Conservation (phyloP, 306 rosid genomes). For the Cercis canadensis region DNA sequence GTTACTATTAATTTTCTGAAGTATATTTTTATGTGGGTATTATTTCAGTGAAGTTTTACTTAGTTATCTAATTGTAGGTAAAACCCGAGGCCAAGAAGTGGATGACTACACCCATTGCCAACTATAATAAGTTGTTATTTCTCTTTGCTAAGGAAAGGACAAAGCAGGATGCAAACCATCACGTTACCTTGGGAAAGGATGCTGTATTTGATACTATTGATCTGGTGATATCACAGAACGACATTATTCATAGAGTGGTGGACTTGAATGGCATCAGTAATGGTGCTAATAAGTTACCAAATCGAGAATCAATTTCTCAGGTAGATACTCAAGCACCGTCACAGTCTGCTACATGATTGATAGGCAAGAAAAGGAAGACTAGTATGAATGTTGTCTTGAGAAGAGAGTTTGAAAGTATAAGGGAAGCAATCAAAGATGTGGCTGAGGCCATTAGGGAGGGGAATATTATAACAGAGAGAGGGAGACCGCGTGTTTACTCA, state of each 20-base stretch:
- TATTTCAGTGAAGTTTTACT: background rate
- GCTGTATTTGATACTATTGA: slow-evolving; percentile 6
- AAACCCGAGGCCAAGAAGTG: slow-evolving; percentile 43
- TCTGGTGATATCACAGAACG: slow-evolving; percentile 24
- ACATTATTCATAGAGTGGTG: slow-evolving; percentile 25
- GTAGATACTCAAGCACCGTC: slow-evolving; percentile 31
- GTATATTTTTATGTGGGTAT: background rate
- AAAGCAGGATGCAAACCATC: background rate
- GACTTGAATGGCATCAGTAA: slow-evolving; percentile 31
- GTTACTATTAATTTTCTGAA: background rate
- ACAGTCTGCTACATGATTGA: slow-evolving; percentile 26
- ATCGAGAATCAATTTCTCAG: slow-evolving; percentile 31
- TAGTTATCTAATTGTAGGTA: slow-evolving; percentile 1
- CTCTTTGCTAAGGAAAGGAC: slow-evolving; percentile 34
- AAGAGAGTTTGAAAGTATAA: slow-evolving; percentile 34
- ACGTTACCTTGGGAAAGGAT: background rate
- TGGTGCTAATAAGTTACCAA: slow-evolving; percentile 24
- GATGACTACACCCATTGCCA: slow-evolving; percentile 38
- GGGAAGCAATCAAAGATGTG: slow-evolving; percentile 34
- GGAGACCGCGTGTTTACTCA: slow-evolving; percentile 15
- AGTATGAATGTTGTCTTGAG: background rate
- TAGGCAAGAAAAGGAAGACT: slow-evolving; percentile 29
- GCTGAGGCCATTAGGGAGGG: slow-evolving; percentile 41
- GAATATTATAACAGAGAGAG: slow-evolving; percentile 26
- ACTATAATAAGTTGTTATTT: slow-evolving; percentile 34